A percentile compares a stretch with the other conserved stretches of the same genome.
Evolutionary conservation across 148 eudicot species (phyloP).

Genomic region (Camellia sinensis): DNA sequence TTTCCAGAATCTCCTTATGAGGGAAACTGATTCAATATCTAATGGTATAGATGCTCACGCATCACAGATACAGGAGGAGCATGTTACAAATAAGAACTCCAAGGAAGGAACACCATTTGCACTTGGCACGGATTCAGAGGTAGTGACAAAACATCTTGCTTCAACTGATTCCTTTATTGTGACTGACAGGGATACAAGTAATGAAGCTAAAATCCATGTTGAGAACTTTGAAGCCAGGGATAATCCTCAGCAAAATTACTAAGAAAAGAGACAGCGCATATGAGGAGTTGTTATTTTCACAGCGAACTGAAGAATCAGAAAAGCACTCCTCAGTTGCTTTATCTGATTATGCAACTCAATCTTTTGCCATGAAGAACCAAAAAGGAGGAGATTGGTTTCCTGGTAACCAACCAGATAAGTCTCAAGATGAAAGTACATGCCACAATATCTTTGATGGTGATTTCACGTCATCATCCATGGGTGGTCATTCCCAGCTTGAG

Average conservation of each 20-base stretch:
- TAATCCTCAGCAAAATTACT: constrained; percentile 23
- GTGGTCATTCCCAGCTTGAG: constrained; percentile 21
- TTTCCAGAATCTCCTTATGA: constrained; percentile 68
- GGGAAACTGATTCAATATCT: constrained; percentile 41
- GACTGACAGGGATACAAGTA: constrained; percentile 34
- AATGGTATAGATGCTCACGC: constrained; percentile 24
- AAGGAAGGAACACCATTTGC: constrained; percentile 27
- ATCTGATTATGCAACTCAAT: constrained; percentile 34
- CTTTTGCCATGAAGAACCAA: constrained; percentile 36
- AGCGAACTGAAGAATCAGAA: constrained; percentile 37
- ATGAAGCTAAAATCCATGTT: constrained; percentile 21
- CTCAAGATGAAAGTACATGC: constrained; percentile 27
- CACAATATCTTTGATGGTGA: constrained; percentile 42
- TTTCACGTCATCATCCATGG: constrained; percentile 25
- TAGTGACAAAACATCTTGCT: constrained; percentile 30
- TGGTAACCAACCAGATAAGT: constrained; percentile 31
- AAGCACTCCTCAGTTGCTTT: constrained; percentile 24
- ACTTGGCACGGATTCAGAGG: constrained; percentile 31
- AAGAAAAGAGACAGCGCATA: constrained; percentile 33
- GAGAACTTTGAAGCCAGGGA: constrained; percentile 41
- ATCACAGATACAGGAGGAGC: constrained; percentile 32
- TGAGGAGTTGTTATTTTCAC: constrained; percentile 52
- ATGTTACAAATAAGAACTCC: constrained; percentile 21
- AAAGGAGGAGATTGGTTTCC: constrained; percentile 59
- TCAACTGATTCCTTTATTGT: constrained; percentile 49